Evolutionary conservation across 345 rosid species (phyloP).

Genomic region (Cardiospermum halicacabum): DNA sequence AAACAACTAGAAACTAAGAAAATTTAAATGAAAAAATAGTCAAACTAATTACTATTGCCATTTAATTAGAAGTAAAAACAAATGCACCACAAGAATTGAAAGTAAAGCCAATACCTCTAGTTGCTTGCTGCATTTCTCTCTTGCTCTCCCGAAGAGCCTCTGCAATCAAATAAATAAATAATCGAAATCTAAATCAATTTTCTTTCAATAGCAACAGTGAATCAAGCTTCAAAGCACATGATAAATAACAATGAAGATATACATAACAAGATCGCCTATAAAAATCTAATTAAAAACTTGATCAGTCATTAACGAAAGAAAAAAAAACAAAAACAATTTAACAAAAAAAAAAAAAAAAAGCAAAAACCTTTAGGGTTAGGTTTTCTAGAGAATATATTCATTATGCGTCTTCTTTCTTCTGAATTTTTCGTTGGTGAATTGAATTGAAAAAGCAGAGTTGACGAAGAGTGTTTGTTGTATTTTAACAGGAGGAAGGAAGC

Average conservation of each 20-base stretch:
- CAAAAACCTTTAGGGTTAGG: conserved; percentile 66
- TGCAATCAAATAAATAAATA: conserved; percentile 28
- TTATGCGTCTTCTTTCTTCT: neutral
- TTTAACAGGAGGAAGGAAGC: conserved; percentile 20
- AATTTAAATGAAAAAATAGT: neutral
- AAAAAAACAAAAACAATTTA: neutral
- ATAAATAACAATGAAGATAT: neutral
- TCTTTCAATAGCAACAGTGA: too few relatives aligned
- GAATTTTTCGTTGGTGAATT: neutral
- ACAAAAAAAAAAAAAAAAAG: neutral
- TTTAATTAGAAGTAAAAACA: too few relatives aligned
- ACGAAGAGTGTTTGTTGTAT: neutral
- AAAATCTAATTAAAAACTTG: neutral
- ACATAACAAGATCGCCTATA: neutral
- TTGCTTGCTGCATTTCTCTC: conserved; percentile 83
- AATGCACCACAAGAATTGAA: neutral
- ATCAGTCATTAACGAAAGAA: neutral
- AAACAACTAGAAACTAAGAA: neutral
- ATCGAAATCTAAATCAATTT: neutral
- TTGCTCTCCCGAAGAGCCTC: conserved; percentile 91
- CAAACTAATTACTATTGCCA: too few relatives aligned
- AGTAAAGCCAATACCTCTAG: conserved; percentile 54
- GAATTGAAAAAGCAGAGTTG: neutral
- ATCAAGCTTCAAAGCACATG: neutral
- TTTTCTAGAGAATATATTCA: conserved; percentile 69